Conservation (phyloP, 441 rosid genomes). For the Adansonia rubrostipa region DNA sequence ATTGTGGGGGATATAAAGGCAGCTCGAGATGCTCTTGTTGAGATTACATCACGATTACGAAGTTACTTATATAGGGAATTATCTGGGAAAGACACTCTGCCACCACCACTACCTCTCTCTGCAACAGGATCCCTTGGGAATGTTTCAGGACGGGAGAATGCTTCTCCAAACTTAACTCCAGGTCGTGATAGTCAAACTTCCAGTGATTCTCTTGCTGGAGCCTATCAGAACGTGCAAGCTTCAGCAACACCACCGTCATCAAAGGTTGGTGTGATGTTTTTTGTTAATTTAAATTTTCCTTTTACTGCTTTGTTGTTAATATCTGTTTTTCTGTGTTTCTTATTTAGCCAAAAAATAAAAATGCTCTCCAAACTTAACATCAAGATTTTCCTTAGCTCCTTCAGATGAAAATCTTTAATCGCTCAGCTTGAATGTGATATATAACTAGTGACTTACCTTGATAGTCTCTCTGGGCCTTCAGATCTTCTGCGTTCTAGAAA, state of each 20-base stretch:
- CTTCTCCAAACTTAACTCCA: conserved; percentile 51
- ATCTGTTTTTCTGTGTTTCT: conserved; percentile 11
- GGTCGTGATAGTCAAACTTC: conserved; percentile 52
- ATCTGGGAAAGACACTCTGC: conserved; percentile 47
- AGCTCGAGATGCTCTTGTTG: conserved; percentile 92
- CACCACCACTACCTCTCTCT: conserved; percentile 51
- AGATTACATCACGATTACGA: conserved; percentile 73
- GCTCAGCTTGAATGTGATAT: background rate
- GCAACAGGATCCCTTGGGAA: conserved; percentile 49
- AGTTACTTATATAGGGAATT: conserved; percentile 72
- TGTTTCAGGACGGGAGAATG: conserved; percentile 53
- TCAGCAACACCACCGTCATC: conserved; percentile 36
- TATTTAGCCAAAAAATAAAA: background rate
- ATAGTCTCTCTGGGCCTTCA: background rate
- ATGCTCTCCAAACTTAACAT: background rate
- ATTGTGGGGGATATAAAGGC: conserved; percentile 89
- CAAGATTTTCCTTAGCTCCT: background rate
- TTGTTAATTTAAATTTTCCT: background rate
- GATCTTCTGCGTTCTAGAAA: conserved; percentile 19
- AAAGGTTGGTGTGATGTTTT: conserved; percentile 49
- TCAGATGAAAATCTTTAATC: background rate
- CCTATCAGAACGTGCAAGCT: conserved; percentile 47
- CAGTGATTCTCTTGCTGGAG: conserved; percentile 39
- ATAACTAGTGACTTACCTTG: too few relatives aligned
- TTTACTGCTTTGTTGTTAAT: background rate